Conservation (phyloP, 2,329 filamentous ascomycete genomes). For the Geosmithia putterillii region DNA sequence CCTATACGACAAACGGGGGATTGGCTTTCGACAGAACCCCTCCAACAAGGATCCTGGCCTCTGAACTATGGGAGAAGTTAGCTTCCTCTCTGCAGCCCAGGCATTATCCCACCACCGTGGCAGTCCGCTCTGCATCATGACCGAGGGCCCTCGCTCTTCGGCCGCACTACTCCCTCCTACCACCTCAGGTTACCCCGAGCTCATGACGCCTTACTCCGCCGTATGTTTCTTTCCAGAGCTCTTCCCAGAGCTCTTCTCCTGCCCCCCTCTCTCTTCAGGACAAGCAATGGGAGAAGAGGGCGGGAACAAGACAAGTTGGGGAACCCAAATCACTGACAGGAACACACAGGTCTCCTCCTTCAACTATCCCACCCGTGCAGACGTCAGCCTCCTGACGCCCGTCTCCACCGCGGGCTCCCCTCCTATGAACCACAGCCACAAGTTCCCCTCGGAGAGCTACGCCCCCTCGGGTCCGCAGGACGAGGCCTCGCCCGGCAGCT, state of each 20-base stretch:
- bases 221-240: not conserved
- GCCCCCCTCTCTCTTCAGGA: too few species aligned
- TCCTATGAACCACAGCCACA: not conserved
- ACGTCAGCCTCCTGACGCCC: conserved; percentile 4
- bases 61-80: not conserved
- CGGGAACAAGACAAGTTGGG: too few species aligned
- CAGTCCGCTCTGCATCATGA: not conserved
- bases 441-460: conserved; percentile 2
- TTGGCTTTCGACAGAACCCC: too few species aligned
- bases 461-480: not conserved
- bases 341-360: conserved; percentile 2
- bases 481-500: conserved; percentile 10
- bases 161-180: not conserved
- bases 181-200: not conserved
- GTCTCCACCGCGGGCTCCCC: conserved; percentile 3
- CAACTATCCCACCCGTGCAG: conserved; percentile 2
- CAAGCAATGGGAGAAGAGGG: too few species aligned
- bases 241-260: too few species aligned
- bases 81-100: not conserved
- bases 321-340: not conserved
- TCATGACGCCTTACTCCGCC: not conserved
- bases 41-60: not conserved
- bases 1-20: too few species aligned
- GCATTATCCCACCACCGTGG: not conserved
- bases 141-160: not conserved